Conservation (phyloP, 1,284 basidiomycete genomes). For the Trichosporon faecale region DNA sequence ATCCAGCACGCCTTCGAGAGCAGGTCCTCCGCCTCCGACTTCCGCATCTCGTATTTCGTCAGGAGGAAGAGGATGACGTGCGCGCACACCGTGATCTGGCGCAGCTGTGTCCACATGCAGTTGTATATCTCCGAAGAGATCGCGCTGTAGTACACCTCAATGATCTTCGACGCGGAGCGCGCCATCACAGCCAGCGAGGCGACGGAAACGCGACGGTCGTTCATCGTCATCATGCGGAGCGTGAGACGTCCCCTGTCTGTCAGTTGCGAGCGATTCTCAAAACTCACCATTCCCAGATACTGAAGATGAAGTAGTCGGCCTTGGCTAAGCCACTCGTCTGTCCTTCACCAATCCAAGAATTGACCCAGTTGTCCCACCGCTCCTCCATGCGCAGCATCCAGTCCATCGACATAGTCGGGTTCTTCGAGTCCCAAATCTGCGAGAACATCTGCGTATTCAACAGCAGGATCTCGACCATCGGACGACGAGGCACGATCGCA, state of each 20-base stretch:
- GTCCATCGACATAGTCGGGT: constrained; percentile 18
- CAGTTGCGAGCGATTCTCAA: background rate
- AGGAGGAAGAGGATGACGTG: constrained; percentile 27
- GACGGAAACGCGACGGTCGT: constrained; percentile 22
- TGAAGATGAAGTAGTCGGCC: constrained; percentile 19
- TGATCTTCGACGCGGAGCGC: constrained; percentile 23
- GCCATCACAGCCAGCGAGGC: constrained; percentile 25
- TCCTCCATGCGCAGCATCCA: constrained; percentile 24
- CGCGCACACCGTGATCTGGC: constrained; percentile 25
- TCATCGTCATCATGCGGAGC: constrained; percentile 17
- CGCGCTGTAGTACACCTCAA: constrained; percentile 11
- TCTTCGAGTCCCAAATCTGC: constrained; percentile 20
- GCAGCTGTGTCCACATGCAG: constrained; percentile 25
- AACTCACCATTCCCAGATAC: constrained; percentile 26
- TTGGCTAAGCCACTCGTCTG: constrained; percentile 19
- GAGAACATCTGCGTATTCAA: constrained; percentile 27
- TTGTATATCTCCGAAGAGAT: constrained; percentile 18
- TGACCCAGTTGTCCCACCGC: constrained; percentile 21
- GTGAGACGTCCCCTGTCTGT: constrained; percentile 23
- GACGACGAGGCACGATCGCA: constrained; percentile 18
- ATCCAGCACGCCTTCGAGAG: constrained; percentile 24
- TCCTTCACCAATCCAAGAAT: constrained; percentile 18
- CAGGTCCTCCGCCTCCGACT: constrained; percentile 24
- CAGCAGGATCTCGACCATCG: constrained; percentile 22
- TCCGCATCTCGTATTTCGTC: constrained; percentile 26